phyloP scores from a whole-genome alignment of 805 yeast genomes.

The Kodamaea neixiangensis region DNA sequence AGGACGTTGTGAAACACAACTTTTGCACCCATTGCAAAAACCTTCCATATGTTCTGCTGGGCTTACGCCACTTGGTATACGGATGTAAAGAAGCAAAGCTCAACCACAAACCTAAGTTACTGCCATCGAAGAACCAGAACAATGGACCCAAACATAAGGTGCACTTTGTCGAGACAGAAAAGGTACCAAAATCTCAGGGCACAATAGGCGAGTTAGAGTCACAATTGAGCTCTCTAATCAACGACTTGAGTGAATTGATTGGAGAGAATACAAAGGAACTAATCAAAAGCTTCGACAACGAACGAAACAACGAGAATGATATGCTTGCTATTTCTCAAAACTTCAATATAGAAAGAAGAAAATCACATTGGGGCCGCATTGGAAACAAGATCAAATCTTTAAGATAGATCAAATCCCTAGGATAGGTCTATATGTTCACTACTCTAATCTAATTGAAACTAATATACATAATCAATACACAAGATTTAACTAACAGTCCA shows the following conservation, averaged over 20 bases:
- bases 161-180: not conserved
- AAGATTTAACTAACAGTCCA: slow-evolving; percentile 28
- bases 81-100: not conserved
- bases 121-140: not conserved
- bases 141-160: not conserved
- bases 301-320: not conserved
- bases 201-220: not conserved
- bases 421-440: not conserved
- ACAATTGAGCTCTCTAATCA: not conserved
- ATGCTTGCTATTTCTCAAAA: not conserved
- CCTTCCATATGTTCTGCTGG: slow-evolving; percentile 14
- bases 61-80: slow-evolving; percentile 1
- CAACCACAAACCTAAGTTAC: not conserved
- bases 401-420: not conserved
- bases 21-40: slow-evolving; percentile 10
- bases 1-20: not conserved
- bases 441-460: not conserved
- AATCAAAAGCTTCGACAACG: no score
- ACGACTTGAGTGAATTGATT: not conserved
- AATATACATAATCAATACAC: not conserved
- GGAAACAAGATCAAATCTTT: slow-evolving; percentile 4
- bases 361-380: not conserved
- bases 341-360: not conserved
- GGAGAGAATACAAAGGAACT: not conserved
- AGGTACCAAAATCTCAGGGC: not conserved